phyloP scores from a whole-genome alignment of 768 basidiomycete species.

The Mycena crocata region DNA sequence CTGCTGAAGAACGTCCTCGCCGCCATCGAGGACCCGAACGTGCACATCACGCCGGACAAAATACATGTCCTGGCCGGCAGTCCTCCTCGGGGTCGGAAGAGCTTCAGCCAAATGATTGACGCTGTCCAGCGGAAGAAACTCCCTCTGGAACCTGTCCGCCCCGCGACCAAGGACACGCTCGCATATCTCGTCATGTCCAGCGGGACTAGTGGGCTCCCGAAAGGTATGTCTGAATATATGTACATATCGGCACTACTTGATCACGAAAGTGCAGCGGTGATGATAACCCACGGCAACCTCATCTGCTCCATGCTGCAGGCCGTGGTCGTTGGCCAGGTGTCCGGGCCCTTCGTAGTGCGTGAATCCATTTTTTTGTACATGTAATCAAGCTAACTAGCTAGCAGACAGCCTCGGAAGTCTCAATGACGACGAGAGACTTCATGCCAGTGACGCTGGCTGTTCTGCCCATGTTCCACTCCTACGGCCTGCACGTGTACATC shows the following conservation, averaged over 20 bases:
- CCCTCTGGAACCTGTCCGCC: conserved; percentile 55
- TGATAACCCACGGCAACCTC: conserved; percentile 78
- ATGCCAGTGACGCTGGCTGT: conserved; percentile 63
- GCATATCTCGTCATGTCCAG: conserved; percentile 84
- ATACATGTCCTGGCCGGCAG: conserved; percentile 64
- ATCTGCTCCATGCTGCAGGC: conserved; percentile 56
- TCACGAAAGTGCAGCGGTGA: conserved; percentile 63
- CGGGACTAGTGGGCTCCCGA: conserved; percentile 81
- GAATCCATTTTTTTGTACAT: not conserved
- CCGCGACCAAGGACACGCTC: conserved; percentile 63
- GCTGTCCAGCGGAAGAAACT: conserved; percentile 49
- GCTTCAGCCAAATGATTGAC: conserved; percentile 58
- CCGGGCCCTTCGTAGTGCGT: conserved; percentile 54
- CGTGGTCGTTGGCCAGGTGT: conserved; percentile 43
- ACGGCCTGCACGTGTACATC: conserved; percentile 65
- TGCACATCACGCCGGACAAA: conserved; percentile 51
- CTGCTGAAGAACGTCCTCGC: conserved; percentile 45
- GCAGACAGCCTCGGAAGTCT: not conserved
- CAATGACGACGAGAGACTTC: conserved; percentile 44
- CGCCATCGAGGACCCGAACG: conserved; percentile 38
- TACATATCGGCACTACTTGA: not conserved
- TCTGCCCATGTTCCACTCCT: conserved; percentile 77
- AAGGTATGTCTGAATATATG: conserved; percentile 56
- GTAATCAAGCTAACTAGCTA: not conserved
- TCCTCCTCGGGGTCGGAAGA: conserved; percentile 49